A percentile compares a stretch with the other conserved stretches of the same genome.
phyloP scores from a whole-genome alignment of 441 rosid genomes.

The Syzygium syzygioides region DNA sequence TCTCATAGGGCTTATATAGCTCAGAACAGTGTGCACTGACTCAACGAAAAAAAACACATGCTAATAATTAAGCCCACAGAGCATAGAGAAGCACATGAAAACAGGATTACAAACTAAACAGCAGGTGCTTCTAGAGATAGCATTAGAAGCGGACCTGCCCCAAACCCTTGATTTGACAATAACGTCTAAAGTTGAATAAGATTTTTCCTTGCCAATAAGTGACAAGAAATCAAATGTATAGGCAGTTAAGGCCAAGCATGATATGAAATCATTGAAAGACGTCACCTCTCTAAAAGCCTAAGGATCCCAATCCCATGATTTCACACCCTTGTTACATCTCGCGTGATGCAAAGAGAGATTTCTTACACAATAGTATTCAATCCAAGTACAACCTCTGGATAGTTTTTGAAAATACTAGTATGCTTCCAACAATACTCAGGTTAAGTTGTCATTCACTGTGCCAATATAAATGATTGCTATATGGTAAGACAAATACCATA shows the following conservation, averaged over 20 bases:
- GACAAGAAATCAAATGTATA: background rate
- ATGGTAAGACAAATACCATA: constrained; percentile 36
- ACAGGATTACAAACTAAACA: background rate
- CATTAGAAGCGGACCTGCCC: background rate
- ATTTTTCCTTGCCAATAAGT: background rate
- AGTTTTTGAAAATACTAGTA: background rate
- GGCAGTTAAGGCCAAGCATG: background rate
- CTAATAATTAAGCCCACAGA: background rate
- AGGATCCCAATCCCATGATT: background rate
- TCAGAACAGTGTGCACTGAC: background rate
- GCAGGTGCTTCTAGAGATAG: background rate
- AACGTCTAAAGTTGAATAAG: background rate
- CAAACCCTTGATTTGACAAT: background rate
- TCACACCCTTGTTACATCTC: background rate
- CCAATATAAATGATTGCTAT: background rate
- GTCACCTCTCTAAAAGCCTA: background rate
- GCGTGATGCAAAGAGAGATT: background rate
- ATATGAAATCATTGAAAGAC: background rate
- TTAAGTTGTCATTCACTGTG: background rate
- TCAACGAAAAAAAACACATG: background rate
- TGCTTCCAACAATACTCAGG: background rate
- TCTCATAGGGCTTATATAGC: background rate
- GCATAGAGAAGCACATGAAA: background rate
- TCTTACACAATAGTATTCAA: background rate
- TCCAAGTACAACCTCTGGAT: background rate